A percentile compares a stretch with the other conserved stretches of the same genome.
Evolutionary conservation across 2,329 filamentous ascomycete species (phyloP).

Genomic region (Parastagonospora avenae): DNA sequence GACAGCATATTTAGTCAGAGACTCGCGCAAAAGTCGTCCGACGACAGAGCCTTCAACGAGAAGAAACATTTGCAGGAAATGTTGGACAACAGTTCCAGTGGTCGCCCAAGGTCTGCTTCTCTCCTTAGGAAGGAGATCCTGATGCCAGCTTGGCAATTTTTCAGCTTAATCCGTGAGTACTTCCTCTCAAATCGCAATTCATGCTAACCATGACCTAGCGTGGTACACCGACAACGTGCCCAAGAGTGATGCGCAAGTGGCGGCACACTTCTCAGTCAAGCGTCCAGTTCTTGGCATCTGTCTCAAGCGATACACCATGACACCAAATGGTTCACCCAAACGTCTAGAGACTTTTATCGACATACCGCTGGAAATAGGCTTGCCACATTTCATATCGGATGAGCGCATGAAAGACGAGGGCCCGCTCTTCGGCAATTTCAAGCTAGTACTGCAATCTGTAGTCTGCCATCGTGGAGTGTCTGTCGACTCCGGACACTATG

Average conservation of each 20-base stretch:
- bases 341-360: constrained; percentile 85
- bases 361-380: constrained; percentile 80
- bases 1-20: constrained; percentile 58
- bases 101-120: constrained; percentile 45
- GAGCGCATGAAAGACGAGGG: constrained; percentile 71
- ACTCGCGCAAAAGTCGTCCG: constrained; percentile 46
- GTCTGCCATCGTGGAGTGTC: constrained; percentile 90
- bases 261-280: constrained; percentile 81
- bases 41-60: constrained; percentile 58
- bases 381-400: constrained; percentile 90
- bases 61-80: constrained; percentile 53
- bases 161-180: constrained; percentile 81
- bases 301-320: constrained; percentile 85
- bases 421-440: constrained; percentile 83
- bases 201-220: constrained; percentile 57
- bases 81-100: constrained; percentile 37
- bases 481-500: constrained; percentile 88
- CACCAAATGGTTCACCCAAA: constrained; percentile 68
- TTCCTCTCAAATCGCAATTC: constrained; percentile 2
- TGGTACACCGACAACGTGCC: constrained; percentile 79
- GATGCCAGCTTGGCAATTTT: constrained; percentile 98
- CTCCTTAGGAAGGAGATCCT: constrained; percentile 76
- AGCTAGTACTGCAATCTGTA: constrained; percentile 86
- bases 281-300: constrained; percentile 91
- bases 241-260: constrained; percentile 76